phyloP scores from a whole-genome alignment of 352 stramenopile genomes.

The Halophytophthora batemanensis region DNA sequence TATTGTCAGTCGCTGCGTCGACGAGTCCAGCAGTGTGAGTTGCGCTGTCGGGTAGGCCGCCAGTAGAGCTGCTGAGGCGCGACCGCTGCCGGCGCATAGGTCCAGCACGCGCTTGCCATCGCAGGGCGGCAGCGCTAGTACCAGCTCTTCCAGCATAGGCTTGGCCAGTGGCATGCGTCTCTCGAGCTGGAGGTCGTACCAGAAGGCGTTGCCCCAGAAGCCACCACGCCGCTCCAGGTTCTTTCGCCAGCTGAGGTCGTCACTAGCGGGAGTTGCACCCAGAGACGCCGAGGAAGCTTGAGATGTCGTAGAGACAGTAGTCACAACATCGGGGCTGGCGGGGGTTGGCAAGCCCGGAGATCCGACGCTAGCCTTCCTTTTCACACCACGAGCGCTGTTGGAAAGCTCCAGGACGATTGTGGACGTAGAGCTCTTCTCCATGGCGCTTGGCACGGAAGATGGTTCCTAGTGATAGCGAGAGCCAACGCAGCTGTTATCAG shows the following conservation, averaged over 20 bases:
- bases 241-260: constrained; percentile 37
- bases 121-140: constrained; percentile 61
- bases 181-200: constrained; percentile 74
- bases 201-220: constrained; percentile 75
- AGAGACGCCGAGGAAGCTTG: not conserved
- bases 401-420: not conserved
- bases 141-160: constrained; percentile 55
- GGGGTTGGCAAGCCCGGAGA: not conserved
- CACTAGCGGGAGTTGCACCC: not conserved
- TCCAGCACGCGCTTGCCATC: constrained; percentile 54
- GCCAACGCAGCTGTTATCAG: not conserved
- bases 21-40: constrained; percentile 59
- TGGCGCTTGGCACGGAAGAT: not conserved
- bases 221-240: constrained; percentile 62
- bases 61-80: constrained; percentile 47
- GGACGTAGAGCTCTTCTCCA: not conserved
- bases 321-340: too few species aligned
- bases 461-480: not conserved
- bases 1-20: constrained; percentile 49
- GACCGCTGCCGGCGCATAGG: constrained; percentile 65
- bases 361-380: not conserved
- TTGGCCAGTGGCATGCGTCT: constrained; percentile 59
- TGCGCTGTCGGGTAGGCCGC: constrained; percentile 55
- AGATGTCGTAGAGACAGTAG: not conserved
- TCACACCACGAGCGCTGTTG: not conserved